Base-by-base conservation (phyloP, 441 rosid species). In the Erysimum pusillum region DNA sequence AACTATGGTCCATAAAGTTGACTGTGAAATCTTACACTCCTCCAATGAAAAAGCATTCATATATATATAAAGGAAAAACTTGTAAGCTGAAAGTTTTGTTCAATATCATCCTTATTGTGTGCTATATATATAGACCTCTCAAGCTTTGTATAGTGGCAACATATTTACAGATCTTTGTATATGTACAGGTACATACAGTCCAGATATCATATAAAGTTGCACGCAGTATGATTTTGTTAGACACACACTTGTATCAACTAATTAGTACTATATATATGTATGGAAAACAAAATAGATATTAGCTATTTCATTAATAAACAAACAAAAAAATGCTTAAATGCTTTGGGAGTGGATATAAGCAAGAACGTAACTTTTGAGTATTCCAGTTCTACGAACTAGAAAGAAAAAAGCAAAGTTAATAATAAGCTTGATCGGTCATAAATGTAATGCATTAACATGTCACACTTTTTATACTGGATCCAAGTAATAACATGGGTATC, bases 111-210 rank as follows among this genome's bases (percentile, higher is more conserved):
- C 7, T 44, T 74, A 36, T 39, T 59, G 13, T 65, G 51, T 34
- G 58, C n/a, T 11, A 49, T 61, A 31, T n/a, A n/a, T 3, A 35
- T 7, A 73, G 8, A 65, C 59, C 20, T 66, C 18, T 11, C 18
- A 57, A 12, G 34, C 31, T 35, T 42, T 74, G 66, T 54, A n/a
- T n/a, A 35, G 34, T 42, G 54, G 61, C n/a, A 68, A 68, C 22
- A 25, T 9, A 28, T 38, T 39, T 39, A 68, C 51, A n/a, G 15
- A 53, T 11, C 28, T 15, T 51, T 1, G 46, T 52, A 46, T 51
- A 13, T 18, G 18, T 38, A 18, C 46, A 8, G 6, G 6, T 32
- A 34, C 51, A 68, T 22, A 15, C 31, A 41, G 31, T 12, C 32
- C n/a, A 69, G 22, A 17, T 0, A 44, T 44, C 48, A 53, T 57